Conservation (phyloP, 345 rosid genomes). For the Mallotus nudiflorus region DNA sequence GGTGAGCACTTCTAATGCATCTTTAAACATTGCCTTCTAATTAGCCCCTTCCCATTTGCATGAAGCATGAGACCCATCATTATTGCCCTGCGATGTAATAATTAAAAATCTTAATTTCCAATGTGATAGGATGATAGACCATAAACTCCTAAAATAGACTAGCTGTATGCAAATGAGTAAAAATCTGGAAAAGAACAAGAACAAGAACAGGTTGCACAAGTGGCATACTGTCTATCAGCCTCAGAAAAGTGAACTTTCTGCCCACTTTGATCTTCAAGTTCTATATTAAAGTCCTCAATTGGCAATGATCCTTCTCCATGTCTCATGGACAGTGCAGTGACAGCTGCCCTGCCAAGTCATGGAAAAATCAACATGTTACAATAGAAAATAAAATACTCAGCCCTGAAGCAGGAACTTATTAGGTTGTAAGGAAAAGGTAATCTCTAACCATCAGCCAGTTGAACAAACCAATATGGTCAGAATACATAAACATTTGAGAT, state of each 20-base stretch:
- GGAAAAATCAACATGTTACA: background rate
- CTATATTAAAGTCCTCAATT: slow-evolving; percentile 64
- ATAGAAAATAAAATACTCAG: background rate
- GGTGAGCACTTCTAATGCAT: slow-evolving; percentile 84
- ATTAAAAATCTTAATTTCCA: slow-evolving; percentile 11
- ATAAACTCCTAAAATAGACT: background rate
- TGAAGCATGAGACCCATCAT: slow-evolving; percentile 98
- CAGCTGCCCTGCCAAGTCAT: slow-evolving; percentile 67
- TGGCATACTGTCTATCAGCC: slow-evolving; percentile 71
- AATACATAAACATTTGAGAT: background rate
- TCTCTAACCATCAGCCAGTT: background rate
- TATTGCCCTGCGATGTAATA: slow-evolving; percentile 53
- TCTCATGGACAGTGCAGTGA: slow-evolving; percentile 67
- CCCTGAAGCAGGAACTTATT: background rate
- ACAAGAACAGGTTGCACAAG: slow-evolving; percentile 3
- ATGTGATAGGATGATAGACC: background rate
- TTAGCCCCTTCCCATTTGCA: slow-evolving; percentile 65
- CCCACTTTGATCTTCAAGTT: slow-evolving; percentile 89
- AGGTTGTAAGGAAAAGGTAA: background rate
- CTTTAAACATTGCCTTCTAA: slow-evolving; percentile 58
- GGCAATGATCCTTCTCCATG: slow-evolving; percentile 81
- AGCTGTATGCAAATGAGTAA: background rate
- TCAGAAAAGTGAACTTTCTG: slow-evolving; percentile 62
- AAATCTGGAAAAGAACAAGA: background rate
- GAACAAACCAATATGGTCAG: background rate